Evolutionary conservation across 2,329 filamentous ascomycete genomes (phyloP), one percentile per base, ranked within the genome.

Genomic region (Fusarium musae): DNA sequence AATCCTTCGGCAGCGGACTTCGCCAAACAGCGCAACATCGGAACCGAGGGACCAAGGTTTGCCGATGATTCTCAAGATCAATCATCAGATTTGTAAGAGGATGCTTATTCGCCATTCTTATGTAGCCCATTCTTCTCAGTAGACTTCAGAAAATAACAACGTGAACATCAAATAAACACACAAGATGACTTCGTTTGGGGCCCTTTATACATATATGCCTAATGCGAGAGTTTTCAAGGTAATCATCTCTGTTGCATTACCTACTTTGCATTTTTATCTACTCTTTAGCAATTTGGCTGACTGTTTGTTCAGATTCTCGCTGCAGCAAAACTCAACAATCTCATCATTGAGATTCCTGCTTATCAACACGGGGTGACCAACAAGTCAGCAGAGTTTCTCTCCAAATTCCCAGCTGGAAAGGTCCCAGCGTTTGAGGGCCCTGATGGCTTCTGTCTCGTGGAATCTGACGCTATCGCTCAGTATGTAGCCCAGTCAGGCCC

Each of bases 341-440:
- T 63, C 26, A 32, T 34, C 9, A 15, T 63, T 3, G 54, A 63
- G 23, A 21, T 63, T 28, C 28, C 60, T 11, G 42, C 53, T 21
- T 63, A 63, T 17, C 36, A 63, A 13, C 53, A 59, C 23, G 39
- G 26, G 13, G 43, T 63, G 34, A 63, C 60, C 8, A 63, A 63
- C 43, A 63, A 59, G 30, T 49, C 60, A 11, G 13, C 11, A 21
- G 60, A 63, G 3, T 63, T 59, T 23, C 53, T 63, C 9, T 21
- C 19, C 6, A 63, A 49, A 11, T 63, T 63, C 8, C 60, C 60
- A 12, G 19, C 43, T 36, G 60, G 60, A 13, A 63, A 63, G 9
- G 53, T 49, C 4, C 60, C 60, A 30, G 53, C 43, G 12, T 63
- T 63, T 4, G 60, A 63, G 19, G 53, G 53, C 3, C 21, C 43